phyloP scores from a whole-genome alignment of 2,329 filamentous ascomycete species.

The Falciphora oryzae region DNA sequence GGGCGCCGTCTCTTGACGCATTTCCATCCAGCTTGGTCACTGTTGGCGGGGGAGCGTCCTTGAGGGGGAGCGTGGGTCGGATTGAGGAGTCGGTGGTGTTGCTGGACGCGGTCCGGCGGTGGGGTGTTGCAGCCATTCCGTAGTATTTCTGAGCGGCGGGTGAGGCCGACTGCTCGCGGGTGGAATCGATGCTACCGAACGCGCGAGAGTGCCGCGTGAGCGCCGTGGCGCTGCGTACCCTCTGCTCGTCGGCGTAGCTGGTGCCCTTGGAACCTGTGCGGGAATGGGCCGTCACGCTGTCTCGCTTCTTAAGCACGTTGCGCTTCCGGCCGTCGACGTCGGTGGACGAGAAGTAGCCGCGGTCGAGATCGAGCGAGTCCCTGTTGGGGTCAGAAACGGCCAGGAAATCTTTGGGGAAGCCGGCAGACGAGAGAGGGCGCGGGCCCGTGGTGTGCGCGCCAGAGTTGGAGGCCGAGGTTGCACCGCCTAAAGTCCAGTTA shows the following conservation, averaged over 20 bases:
- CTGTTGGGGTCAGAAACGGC: conserved; percentile 33
- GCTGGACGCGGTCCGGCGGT: conserved; percentile 58
- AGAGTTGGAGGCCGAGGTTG: conserved; percentile 28
- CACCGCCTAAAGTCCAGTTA: conserved; percentile 60
- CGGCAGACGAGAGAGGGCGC: conserved; percentile 48
- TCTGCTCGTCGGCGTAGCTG: conserved; percentile 71
- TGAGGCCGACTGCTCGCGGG: conserved; percentile 52
- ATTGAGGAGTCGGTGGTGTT: conserved; percentile 46
- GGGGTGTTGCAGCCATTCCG: conserved; percentile 38
- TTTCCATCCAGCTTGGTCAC: conserved; percentile 56
- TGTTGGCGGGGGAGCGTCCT: conserved; percentile 48
- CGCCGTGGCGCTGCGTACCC: conserved; percentile 58
- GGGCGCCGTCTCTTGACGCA: conserved; percentile 20
- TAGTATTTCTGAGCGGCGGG: conserved; percentile 68
- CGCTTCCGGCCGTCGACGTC: conserved; percentile 72
- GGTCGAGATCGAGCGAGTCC: conserved; percentile 63
- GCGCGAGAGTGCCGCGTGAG: conserved; percentile 66
- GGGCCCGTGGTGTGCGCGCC: conserved; percentile 13
- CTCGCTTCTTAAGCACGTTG: conserved; percentile 76
- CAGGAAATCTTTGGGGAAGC: conserved; percentile 37
- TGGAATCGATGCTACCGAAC: conserved; percentile 73
- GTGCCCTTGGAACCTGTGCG: conserved; percentile 63
- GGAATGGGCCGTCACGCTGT: conserved; percentile 50
- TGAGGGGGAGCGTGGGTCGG: conserved; percentile 44
- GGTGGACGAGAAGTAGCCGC: conserved; percentile 89